Percentiles rank a stretch among this genome's conserved stretches.
Evolutionary conservation across 2,329 filamentous ascomycete genomes (phyloP).

Genomic region (Plectosphaerella sp.): DNA sequence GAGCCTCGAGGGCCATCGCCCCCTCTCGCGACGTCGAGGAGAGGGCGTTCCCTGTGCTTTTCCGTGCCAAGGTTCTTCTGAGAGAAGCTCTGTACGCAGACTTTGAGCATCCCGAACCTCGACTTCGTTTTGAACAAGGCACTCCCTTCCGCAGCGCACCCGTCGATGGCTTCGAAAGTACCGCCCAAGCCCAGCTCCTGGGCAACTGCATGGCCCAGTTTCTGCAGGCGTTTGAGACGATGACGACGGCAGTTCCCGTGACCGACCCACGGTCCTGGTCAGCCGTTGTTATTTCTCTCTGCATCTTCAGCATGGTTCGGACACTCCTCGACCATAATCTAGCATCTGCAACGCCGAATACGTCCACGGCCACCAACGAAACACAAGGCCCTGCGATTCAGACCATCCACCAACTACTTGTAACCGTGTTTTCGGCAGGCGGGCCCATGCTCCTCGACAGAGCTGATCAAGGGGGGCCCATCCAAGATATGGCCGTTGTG

Average conservation of each 20-base stretch:
- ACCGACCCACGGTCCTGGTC: constrained; percentile 42
- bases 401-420: constrained; percentile 46
- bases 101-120: constrained; percentile 43
- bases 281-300: constrained; percentile 49
- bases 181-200: constrained; percentile 29
- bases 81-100: constrained; percentile 52
- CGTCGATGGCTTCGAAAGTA: constrained; percentile 40
- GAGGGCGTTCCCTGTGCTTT: constrained; percentile 43
- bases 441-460: constrained; percentile 39
- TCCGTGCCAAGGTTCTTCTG: constrained; percentile 50
- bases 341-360: constrained; percentile 16
- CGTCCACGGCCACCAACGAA: constrained; percentile 8
- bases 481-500: constrained; percentile 40
- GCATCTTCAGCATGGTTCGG: constrained; percentile 53
- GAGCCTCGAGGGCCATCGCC: constrained; percentile 45
- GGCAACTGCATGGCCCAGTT: constrained; percentile 48
- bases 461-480: constrained; percentile 30
- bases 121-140: constrained; percentile 27
- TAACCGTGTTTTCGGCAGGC: constrained; percentile 41
- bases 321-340: constrained; percentile 46
- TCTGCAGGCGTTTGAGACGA: constrained; percentile 46
- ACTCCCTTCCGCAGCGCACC: constrained; percentile 13
- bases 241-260: constrained; percentile 31
- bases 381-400: constrained; percentile 29
- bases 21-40: constrained; percentile 43